Evolutionary conservation across 2,329 filamentous ascomycete genomes (phyloP), one percentile per base, ranked within the genome.

Genomic region (Colletotrichum truncatum): DNA sequence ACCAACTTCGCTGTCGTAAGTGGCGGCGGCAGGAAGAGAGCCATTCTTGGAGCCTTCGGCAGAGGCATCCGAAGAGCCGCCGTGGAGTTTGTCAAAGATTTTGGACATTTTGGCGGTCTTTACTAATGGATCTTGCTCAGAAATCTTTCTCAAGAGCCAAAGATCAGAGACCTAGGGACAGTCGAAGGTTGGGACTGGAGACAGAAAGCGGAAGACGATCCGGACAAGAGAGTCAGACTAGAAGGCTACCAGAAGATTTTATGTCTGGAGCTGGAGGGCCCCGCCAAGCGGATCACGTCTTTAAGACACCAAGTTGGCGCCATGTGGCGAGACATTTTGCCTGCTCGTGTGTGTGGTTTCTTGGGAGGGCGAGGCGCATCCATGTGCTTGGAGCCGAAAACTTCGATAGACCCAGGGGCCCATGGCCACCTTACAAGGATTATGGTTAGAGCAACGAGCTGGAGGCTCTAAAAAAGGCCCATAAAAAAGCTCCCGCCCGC

Each of bases 1-100:
- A 69, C 67, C 67, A 38, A 68, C 46, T 56, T 69, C 66, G 62
- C 62, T 68, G 43, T 69, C 67, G 30, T 58, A 52, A 28, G 67
- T 62, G 6, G 36, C 23, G 4, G 59, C 36, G 8, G 53, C 23
- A 0, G 61, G 53, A 4, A 60, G 53, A 25, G 32, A 26, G 52
- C 56, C 57, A 39, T 64, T 36, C 46, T 67, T 54, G 32, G 7
- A 18, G 60, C 7, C 41, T n/a, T 41, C 45, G 43, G 38, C 36
- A 14, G 59, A 14, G 30, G 48, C 45, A 14, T 39, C 32, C 46
- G 60, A 49, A 30, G 46, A 46, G 30, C 25, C 23, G 49, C 63
- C 63, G 30, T 46, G 51, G 51, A 66, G 28, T 26, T 55, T 66
- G 57, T 51, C 36, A 7, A 66, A 12, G 23, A 66, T 16, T 41